A percentile compares a stretch with the other conserved stretches of the same genome.
Conservation (phyloP, 371 early-diverging fungal species). For the Saksenaea vasiformis region DNA sequence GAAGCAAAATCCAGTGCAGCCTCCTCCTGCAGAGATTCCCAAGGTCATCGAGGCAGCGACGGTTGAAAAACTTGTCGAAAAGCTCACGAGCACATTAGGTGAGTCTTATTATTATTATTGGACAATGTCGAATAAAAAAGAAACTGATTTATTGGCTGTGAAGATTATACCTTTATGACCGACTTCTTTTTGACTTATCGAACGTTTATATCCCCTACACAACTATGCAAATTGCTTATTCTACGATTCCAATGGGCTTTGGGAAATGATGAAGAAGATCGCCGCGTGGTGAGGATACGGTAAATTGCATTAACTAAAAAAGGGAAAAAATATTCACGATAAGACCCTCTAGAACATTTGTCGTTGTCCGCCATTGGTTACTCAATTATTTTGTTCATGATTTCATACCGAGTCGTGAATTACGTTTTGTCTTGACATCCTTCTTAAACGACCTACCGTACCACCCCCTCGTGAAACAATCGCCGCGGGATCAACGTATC, state of each 20-base stretch:
- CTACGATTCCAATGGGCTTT: slow-evolving; percentile 67
- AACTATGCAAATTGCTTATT: slow-evolving; percentile 58
- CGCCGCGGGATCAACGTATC: slow-evolving; percentile 60
- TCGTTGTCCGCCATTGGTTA: slow-evolving; percentile 70
- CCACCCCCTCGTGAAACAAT: slow-evolving; percentile 47
- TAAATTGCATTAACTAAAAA: slow-evolving; percentile 5
- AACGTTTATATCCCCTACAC: slow-evolving; percentile 59
- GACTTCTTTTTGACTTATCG: slow-evolving; percentile 75
- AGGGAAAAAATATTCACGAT: background rate
- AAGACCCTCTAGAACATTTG: slow-evolving; percentile 50
- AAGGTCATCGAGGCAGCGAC: slow-evolving; percentile 60
- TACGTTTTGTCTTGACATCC: slow-evolving; percentile 46
- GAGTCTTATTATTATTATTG: slow-evolving; percentile 6
- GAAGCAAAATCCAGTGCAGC: background rate
- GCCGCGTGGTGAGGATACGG: slow-evolving; percentile 65
- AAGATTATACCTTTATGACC: slow-evolving; percentile 70
- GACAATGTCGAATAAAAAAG: background rate
- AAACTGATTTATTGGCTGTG: background rate
- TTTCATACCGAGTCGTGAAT: slow-evolving; percentile 50
- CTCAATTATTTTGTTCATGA: slow-evolving; percentile 68
- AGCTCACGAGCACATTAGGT: slow-evolving; percentile 66
- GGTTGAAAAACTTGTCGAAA: slow-evolving; percentile 64
- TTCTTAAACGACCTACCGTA: slow-evolving; percentile 46
- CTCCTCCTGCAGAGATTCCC: background rate
- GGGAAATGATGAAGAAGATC: slow-evolving; percentile 52